Conservation (phyloP, 441 rosid genomes). For the Hypseocharis bilobata region DNA sequence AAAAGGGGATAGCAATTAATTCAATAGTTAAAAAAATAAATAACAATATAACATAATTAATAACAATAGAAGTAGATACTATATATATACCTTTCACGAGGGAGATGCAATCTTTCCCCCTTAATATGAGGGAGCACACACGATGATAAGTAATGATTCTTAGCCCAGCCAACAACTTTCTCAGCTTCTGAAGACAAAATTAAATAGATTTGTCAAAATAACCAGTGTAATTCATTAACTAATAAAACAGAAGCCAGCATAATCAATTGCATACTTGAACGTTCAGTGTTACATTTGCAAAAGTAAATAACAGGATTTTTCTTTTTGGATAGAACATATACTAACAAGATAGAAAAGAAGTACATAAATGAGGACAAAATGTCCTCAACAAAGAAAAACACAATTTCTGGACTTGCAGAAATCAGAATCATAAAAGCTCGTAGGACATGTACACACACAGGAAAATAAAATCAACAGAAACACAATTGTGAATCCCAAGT, state of each 20-base stretch:
- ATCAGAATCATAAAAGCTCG: too few species aligned
- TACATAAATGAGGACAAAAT: too few species aligned
- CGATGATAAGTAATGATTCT: conserved; percentile 66
- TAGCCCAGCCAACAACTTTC: conserved; percentile 91
- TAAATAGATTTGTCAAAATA: not conserved
- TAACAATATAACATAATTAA: conserved; percentile 13
- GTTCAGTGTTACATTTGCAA: too few species aligned
- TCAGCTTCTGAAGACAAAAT: conserved; percentile 62
- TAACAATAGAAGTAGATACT: conserved; percentile 9
- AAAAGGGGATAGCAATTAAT: conserved; percentile 27
- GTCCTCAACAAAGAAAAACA: too few species aligned
- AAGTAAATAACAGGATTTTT: too few species aligned
- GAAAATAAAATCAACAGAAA: too few species aligned
- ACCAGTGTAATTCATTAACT: conserved; percentile 3
- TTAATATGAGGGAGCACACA: conserved; percentile 53
- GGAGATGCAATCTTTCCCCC: conserved; percentile 62
- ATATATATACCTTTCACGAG: conserved; percentile 61
- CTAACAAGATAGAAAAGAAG: too few species aligned
- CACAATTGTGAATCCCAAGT: too few species aligned
- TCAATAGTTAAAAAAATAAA: conserved; percentile 11
- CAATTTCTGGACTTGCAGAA: too few species aligned
- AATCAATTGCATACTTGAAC: not conserved
- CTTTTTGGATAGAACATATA: too few species aligned
- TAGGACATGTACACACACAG: too few species aligned
- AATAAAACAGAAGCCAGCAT: not conserved